phyloP scores from a whole-genome alignment of 179 eudicot genomes.

The Vitellaria paradoxa region DNA sequence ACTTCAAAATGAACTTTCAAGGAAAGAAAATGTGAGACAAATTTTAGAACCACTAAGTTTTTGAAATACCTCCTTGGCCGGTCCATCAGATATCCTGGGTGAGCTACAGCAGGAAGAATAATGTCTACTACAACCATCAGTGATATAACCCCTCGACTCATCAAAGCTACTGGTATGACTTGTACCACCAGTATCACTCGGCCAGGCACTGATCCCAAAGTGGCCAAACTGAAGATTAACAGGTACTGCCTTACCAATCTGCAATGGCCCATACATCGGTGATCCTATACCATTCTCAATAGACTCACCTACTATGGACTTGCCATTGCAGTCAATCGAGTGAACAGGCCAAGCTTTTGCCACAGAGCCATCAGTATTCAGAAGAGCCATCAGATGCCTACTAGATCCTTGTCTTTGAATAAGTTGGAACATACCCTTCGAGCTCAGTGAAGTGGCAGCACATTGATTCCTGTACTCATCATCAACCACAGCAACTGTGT shows the following conservation, averaged over 20 bases:
- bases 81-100: constrained; percentile 70
- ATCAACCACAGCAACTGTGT: constrained; percentile 58
- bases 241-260: constrained; percentile 72
- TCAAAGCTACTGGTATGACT: constrained; percentile 86
- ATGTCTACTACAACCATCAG: constrained; percentile 75
- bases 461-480: constrained; percentile 86
- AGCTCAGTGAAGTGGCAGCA: constrained; percentile 78
- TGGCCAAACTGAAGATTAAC: constrained; percentile 94
- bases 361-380: constrained; percentile 89
- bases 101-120: constrained; percentile 86
- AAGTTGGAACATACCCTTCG: constrained; percentile 91
- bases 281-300: constrained; percentile 44
- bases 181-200: constrained; percentile 78
- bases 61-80: constrained; percentile 73
- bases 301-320: constrained; percentile 33
- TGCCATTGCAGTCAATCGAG: constrained; percentile 43
- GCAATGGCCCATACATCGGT: constrained; percentile 77
- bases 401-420: constrained; percentile 88
- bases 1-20: too few relatives aligned
- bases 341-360: constrained; percentile 95
- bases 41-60: not conserved
- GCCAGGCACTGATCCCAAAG: constrained; percentile 97
- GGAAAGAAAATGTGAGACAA: not conserved
- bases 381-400: constrained; percentile 90
- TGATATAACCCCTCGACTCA: constrained; percentile 66